A percentile compares a stretch with the other conserved stretches of the same genome.
Conservation (phyloP, 768 basidiomycete species). For the Kwoniella mangroviensis region DNA sequence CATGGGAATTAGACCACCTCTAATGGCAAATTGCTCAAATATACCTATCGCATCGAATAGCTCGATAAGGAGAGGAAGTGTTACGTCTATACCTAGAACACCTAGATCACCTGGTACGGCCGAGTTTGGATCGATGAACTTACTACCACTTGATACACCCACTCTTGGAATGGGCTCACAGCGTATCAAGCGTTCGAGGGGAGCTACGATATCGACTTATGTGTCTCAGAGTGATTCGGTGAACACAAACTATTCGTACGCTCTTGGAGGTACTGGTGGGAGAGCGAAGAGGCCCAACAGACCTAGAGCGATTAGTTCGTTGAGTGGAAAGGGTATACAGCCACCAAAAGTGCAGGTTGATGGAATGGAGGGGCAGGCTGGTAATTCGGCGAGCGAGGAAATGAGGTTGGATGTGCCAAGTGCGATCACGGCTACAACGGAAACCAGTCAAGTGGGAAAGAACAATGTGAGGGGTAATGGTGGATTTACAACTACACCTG, state of each 20-base stretch:
- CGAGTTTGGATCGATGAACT: not conserved
- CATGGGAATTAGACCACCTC: conserved; percentile 12
- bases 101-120: conserved; percentile 5
- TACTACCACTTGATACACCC: not conserved
- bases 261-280: conserved; percentile 57
- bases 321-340: conserved; percentile 1
- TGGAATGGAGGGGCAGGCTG: not conserved
- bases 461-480: not conserved
- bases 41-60: conserved; percentile 4
- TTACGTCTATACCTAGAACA: conserved; percentile 13
- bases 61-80: conserved; percentile 5
- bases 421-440: not conserved
- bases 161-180: not conserved
- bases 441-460: not conserved
- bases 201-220: conserved; percentile 23
- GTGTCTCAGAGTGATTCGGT: not conserved
- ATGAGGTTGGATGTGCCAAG: not conserved
- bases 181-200: not conserved
- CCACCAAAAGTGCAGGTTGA: not conserved
- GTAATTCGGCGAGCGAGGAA: not conserved
- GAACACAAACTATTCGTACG: conserved; percentile 38
- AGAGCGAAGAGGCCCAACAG: conserved; percentile 44
- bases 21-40: conserved; percentile 18
- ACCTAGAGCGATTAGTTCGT: conserved; percentile 18
- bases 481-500: not conserved